These are phyloP conservation scores for Miscanthus lutarioriparius DNA, from an alignment of 176 grass and related monocot species.

Conservation along the genomic window DNA sequence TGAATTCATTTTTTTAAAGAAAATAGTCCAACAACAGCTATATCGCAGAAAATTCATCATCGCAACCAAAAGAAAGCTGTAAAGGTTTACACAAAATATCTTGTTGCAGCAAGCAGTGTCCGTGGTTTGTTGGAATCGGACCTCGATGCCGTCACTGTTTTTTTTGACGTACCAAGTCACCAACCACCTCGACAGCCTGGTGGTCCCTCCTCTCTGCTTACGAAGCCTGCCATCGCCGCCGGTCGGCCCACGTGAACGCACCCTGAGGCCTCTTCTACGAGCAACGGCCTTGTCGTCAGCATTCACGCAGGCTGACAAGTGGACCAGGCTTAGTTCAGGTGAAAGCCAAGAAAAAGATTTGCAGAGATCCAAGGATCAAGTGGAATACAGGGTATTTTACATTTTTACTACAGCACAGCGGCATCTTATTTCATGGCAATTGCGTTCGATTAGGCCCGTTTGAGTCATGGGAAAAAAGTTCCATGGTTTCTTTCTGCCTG, in stretches of 20 bases:
- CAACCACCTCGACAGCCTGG: too few relatives aligned
- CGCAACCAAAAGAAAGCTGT: too few relatives aligned
- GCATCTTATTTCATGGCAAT: not conserved
- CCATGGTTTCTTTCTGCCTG: not conserved
- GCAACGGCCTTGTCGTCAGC: not conserved
- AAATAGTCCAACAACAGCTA: too few relatives aligned
- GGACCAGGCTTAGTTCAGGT: not conserved
- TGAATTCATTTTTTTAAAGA: too few relatives aligned
- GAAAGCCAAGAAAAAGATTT: not conserved
- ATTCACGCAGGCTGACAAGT: conserved; percentile 6
- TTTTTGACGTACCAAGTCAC: too few relatives aligned
- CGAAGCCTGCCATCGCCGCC: not conserved
- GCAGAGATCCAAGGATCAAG: not conserved
- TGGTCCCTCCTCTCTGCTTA: not conserved
- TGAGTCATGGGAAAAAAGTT: too few relatives aligned
- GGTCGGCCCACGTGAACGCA: not conserved
- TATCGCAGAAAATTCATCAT: too few relatives aligned
- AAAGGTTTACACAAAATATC: too few relatives aligned
- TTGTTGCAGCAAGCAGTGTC: too few relatives aligned
- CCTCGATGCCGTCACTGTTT: too few relatives aligned
- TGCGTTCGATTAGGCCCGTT: not conserved
- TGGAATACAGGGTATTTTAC: not conserved
- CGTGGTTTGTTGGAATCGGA: too few relatives aligned
- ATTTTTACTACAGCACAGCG: not conserved
- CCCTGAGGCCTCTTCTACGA: not conserved